Base-by-base conservation (phyloP, 1,284 basidiomycete species). In the Pterulicium gracile region DNA sequence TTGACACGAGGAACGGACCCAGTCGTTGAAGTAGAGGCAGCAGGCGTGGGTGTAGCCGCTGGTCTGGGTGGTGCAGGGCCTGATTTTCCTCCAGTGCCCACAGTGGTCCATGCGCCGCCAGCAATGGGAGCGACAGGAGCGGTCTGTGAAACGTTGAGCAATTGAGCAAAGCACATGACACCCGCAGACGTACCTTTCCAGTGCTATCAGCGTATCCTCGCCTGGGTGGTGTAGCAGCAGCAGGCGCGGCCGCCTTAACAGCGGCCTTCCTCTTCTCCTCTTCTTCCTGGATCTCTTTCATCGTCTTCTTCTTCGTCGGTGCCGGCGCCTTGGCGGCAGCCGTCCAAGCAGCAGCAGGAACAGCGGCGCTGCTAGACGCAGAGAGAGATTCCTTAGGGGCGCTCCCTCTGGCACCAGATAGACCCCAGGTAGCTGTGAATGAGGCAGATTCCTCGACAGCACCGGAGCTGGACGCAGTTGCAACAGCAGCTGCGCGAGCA, bases 281-380 rank as follows among this genome's bases (percentile, higher is more conserved):
- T 58, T 98, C 95, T 62, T 98, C 93, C 62, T 97, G 91, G 42
- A 98, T 98, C 68, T 98, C 93, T 70, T 94, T 96, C 80, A 98
- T 86, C 2, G 89, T 89, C 75, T 94, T 97, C 69, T 93, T 95
- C 27, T 39, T 39, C 36, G 36, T 18, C 4, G 79, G 68, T 2
- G 69, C 63, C 3, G 67, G 58, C 3, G 69, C 52, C 53, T 82
- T 78, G 1, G 65, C 60, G 12, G 76, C 60, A 45, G 70, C 77
- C 5, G 81, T 83, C 85, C 86, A 88, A 19, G 85, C 85, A 3
- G 56, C 50, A 7, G 62, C 40, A 2, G 59, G 50, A 20, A 61
- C 32, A 47, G 62, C 49, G 2, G 27, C 27, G 27, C 7, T 7
- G 15, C 42, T 43, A 17, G 42, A 24, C 13, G 60, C 51, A 3